Percentiles rank a stretch among this genome's conserved stretches.
These are phyloP conservation scores for Debaryomyces psychrophilus DNA, from an alignment of 1,139 yeast species.

Conservation along the genomic window DNA sequence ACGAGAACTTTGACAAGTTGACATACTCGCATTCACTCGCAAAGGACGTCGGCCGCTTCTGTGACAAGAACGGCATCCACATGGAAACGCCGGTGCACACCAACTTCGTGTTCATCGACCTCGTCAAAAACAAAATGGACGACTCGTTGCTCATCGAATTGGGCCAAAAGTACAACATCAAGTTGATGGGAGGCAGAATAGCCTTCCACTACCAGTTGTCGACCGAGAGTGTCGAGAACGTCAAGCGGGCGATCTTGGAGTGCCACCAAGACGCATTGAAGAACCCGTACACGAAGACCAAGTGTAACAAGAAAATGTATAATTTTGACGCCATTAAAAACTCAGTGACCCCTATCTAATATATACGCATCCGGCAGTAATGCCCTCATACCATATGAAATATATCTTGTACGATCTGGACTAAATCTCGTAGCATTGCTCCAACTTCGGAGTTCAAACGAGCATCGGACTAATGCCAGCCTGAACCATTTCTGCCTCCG, in stretches of 20 bases:
- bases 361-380: background rate
- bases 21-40: conserved; percentile 70
- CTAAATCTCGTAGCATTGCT: too few relatives aligned
- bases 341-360: background rate
- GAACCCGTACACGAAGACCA: conserved; percentile 30
- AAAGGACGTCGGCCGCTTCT: conserved; percentile 63
- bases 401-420: background rate
- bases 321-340: conserved; percentile 28
- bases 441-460: background rate
- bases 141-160: conserved; percentile 56
- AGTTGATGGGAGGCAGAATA: conserved; percentile 72
- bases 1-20: conserved; percentile 68
- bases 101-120: conserved; percentile 81
- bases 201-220: conserved; percentile 86
- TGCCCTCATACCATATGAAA: background rate
- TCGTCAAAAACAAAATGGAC: conserved; percentile 60
- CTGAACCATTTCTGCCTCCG: too few relatives aligned
- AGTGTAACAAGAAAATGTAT: conserved; percentile 37
- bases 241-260: conserved; percentile 63
- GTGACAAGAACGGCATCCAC: conserved; percentile 49
- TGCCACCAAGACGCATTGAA: conserved; percentile 49
- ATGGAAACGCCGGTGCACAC: conserved; percentile 82
- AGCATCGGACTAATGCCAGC: too few relatives aligned
- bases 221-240: conserved; percentile 63
- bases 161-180: conserved; percentile 64